Evolutionary conservation across 352 stramenopile species (phyloP), one percentile per base, ranked within the genome.

Genomic region (Phytopythium aichiense): DNA sequence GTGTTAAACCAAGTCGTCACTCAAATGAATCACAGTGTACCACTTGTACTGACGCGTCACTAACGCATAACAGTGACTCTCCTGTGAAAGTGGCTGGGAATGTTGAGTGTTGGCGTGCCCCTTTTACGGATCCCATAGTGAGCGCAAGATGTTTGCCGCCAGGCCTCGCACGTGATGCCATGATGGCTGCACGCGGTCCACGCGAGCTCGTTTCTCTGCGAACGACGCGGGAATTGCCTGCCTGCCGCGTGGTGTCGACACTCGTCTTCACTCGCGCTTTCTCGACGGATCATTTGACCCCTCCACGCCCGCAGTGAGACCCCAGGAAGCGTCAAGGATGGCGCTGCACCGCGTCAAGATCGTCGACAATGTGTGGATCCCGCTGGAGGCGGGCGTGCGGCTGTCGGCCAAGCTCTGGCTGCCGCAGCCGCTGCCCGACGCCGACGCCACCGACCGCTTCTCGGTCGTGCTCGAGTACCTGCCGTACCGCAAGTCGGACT

Each of bases 401-500:
- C 63, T 81, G 23, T 81, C 73, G 3, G 68, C 70, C 13, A 61
- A 70, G 50, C 65, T 81, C 9, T 81, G 73, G 73, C 35, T 81
- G 37, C 73, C 73, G 30, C 58, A 74, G 48, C 50, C 53, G 8
- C 40, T 33, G 1, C n/a, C 2, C 12, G 25, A 12, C 23, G 23
- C 4, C 15, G 18, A 20, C 16, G 37, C 22, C 35, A 7, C 35
- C 25, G 23, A 43, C 22, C 45, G 33, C 30, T 77, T 68, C 61
- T 75, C 75, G 1, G 73, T 80, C 23, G 67, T 84, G 53, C 71
- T 84, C 43, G 75, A 84, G 73, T 84, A 84, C 65, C 63, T 84
- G 53, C 75, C 75, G 56, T 84, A 84, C 65, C 73, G 75, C 37
- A 78, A 79, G 56, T 68, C 63, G 3, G 75, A 84, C 66, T 81